Percentiles rank a stretch among this genome's conserved stretches.
Conservation (phyloP, 805 yeast genomes). For the Lipomyces spencermartinsiae region DNA sequence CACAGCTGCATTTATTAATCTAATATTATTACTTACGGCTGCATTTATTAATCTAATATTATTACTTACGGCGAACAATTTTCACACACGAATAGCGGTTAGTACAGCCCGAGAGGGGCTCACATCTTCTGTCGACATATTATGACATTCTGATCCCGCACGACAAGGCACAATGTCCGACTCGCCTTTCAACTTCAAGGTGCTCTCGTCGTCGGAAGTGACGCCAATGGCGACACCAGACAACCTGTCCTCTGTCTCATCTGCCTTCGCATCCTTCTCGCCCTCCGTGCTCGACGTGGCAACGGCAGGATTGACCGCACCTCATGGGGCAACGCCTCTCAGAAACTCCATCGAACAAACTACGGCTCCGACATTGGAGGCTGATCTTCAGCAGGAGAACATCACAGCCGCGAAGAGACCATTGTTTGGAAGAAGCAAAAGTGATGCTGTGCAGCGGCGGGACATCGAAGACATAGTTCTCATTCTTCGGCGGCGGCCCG, state of each 20-base stretch:
- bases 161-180: constrained; percentile 15
- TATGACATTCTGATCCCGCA: neutral
- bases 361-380: neutral
- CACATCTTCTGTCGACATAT: neutral
- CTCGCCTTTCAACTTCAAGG: constrained; percentile 32
- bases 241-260: constrained; percentile 19
- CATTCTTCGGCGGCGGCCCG: constrained; percentile 45
- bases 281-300: constrained; percentile 17
- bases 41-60: no score
- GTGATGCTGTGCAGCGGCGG: constrained; percentile 16
- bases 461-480: constrained; percentile 37
- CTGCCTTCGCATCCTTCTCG: constrained; percentile 27
- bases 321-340: neutral
- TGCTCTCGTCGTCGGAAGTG: constrained; percentile 27
- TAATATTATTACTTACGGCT: no score
- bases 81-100: no score
- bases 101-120: no score
- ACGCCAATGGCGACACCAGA: constrained; percentile 29
- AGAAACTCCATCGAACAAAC: constrained; percentile 5
- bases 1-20: no score
- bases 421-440: constrained; percentile 25
- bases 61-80: no score
- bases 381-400: neutral
- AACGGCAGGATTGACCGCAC: neutral
- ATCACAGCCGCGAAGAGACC: constrained; percentile 4